Evolutionary conservation across 805 yeast species (phyloP).

Genomic region (Komagataella kurtzmanii): DNA sequence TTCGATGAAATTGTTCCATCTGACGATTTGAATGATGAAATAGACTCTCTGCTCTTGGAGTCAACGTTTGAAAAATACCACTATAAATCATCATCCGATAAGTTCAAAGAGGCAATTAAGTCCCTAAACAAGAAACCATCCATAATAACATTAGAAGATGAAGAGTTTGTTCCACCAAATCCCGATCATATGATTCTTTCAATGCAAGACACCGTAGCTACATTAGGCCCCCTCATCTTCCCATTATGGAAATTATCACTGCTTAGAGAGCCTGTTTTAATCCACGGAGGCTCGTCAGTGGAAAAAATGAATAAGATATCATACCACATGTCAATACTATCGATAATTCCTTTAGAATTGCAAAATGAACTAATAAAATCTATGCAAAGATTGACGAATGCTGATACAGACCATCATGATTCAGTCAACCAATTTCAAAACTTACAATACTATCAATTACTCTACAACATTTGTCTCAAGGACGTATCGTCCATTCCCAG

Average conservation of each 20-base stretch:
- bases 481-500: slow-evolving; percentile 27
- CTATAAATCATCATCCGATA: slow-evolving; percentile 1
- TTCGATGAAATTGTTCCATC: slow-evolving; percentile 15
- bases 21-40: slow-evolving; percentile 14
- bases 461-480: slow-evolving; percentile 51
- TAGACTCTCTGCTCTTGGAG: background rate
- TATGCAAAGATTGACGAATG: background rate
- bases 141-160: slow-evolving; percentile 6
- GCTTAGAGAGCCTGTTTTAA: slow-evolving; percentile 39
- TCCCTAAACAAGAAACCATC: slow-evolving; percentile 2
- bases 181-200: slow-evolving; percentile 30
- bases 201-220: slow-evolving; percentile 30
- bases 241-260: slow-evolving; percentile 51
- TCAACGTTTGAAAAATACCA: background rate
- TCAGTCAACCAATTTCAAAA: slow-evolving; percentile 8
- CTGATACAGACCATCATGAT: slow-evolving; percentile 3
- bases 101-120: slow-evolving; percentile 11
- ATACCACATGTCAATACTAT: slow-evolving; percentile 45
- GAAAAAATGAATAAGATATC: slow-evolving; percentile 33
- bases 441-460: slow-evolving; percentile 26
- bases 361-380: slow-evolving; percentile 13
- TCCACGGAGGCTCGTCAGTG: slow-evolving; percentile 23
- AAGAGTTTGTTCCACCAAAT: slow-evolving; percentile 10
- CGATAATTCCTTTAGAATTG: slow-evolving; percentile 48
- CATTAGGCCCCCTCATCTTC: slow-evolving; percentile 54